These are phyloP conservation scores for Arthroderma uncinatum DNA, from an alignment of 2,329 filamentous ascomycete species.

Conservation along the genomic window DNA sequence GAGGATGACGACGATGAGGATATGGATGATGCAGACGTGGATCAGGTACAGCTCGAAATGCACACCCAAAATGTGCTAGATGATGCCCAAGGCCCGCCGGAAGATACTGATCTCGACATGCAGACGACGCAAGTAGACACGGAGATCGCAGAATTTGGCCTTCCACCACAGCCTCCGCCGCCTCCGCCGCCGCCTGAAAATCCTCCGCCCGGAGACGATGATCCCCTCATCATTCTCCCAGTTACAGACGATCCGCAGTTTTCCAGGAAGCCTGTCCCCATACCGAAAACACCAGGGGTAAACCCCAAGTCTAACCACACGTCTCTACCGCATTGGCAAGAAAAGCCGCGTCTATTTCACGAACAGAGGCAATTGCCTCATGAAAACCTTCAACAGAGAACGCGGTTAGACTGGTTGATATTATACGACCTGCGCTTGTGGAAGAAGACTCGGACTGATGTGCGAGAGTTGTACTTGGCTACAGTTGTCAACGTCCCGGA, in stretches of 20 bases:
- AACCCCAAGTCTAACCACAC: conserved; percentile 32
- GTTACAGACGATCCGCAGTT: conserved; percentile 5
- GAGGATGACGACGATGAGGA: conserved; percentile 27
- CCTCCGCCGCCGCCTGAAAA: conserved; percentile 43
- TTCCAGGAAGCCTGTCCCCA: conserved; percentile 38
- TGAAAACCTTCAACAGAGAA: conserved; percentile 79
- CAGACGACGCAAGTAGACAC: conserved; percentile 55
- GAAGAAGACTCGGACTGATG: conserved; percentile 86
- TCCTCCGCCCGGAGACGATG: conserved; percentile 29
- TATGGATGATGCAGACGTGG: conserved; percentile 35
- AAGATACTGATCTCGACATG: conserved; percentile 40
- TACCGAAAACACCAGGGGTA: conserved; percentile 68
- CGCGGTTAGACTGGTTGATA: conserved; percentile 87
- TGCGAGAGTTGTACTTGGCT: conserved; percentile 88
- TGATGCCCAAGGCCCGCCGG: conserved; percentile 27
- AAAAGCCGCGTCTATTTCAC: conserved; percentile 49
- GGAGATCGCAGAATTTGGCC: conserved; percentile 63
- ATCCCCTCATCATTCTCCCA: neutral
- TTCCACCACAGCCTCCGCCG: conserved; percentile 46
- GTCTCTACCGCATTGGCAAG: conserved; percentile 69
- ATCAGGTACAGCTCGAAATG: conserved; percentile 26
- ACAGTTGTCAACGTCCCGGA: conserved; percentile 91
- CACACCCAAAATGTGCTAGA: conserved; percentile 16
- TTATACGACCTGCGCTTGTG: conserved; percentile 90
- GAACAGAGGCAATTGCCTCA: conserved; percentile 55